Evolutionary conservation across 306 rosid species (phyloP).

Genomic region (Betula pendula): DNA sequence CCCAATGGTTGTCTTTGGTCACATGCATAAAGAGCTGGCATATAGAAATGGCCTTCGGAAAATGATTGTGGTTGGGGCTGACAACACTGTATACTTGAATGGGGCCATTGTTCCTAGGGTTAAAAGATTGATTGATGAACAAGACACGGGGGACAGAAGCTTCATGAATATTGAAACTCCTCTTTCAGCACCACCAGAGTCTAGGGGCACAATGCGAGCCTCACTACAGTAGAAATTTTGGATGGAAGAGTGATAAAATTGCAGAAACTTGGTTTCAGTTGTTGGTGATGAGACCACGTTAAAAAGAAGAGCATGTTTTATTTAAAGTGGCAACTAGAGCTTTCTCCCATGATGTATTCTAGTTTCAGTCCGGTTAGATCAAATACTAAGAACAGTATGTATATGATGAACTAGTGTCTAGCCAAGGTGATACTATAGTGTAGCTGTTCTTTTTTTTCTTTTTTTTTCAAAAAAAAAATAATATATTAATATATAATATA

Average conservation of each 20-base stretch:
- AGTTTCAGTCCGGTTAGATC: slow-evolving; percentile 20
- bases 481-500: too few relatives aligned
- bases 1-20: slow-evolving; percentile 82
- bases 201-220: slow-evolving; percentile 58
- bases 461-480: too few relatives aligned
- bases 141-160: slow-evolving; percentile 33
- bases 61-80: slow-evolving; percentile 64
- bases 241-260: slow-evolving; percentile 58
- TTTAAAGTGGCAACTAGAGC: slow-evolving; percentile 31
- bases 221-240: slow-evolving; percentile 62
- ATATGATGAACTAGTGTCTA: neutral
- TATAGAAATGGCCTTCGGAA: slow-evolving; percentile 68
- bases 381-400: slow-evolving; percentile 25
- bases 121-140: slow-evolving; percentile 36
- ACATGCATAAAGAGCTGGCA: slow-evolving; percentile 87
- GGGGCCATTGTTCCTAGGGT: slow-evolving; percentile 90
- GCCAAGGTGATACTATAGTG: neutral
- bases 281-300: slow-evolving; percentile 47
- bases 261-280: slow-evolving; percentile 78
- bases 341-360: neutral
- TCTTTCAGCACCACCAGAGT: slow-evolving; percentile 30
- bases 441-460: too few relatives aligned
- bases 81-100: slow-evolving; percentile 69
- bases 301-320: slow-evolving; percentile 61
- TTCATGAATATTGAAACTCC: slow-evolving; percentile 16